Conservation (phyloP, 2,329 filamentous ascomycete species). For the Waltergamsia citrina region DNA sequence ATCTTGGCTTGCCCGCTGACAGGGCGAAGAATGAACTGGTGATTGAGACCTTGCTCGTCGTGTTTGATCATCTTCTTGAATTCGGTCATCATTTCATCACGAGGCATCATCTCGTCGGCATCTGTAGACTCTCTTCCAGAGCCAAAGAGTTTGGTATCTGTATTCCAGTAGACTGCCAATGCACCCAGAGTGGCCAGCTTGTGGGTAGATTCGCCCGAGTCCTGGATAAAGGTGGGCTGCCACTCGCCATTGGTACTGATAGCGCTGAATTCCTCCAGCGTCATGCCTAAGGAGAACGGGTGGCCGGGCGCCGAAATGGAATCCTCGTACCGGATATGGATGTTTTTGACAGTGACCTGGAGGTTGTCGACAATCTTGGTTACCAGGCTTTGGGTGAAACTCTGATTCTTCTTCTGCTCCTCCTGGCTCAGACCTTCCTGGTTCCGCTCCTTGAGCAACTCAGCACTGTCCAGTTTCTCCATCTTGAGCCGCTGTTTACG, state of each 20-base stretch:
- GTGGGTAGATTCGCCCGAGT: slow-evolving; percentile 72
- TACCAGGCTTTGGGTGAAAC: slow-evolving; percentile 88
- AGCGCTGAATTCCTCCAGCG: slow-evolving; percentile 91
- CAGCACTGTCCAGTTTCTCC: slow-evolving; percentile 95
- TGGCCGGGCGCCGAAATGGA: slow-evolving; percentile 91
- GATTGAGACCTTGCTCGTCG: slow-evolving; percentile 49
- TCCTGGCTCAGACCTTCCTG: slow-evolving; percentile 90
- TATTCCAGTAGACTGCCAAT: slow-evolving; percentile 96
- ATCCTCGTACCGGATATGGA: slow-evolving; percentile 97
- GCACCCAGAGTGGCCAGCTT: slow-evolving; percentile 89
- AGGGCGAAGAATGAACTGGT: slow-evolving; percentile 93
- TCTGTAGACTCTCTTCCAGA: slow-evolving; percentile 60
- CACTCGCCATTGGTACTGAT: slow-evolving; percentile 92
- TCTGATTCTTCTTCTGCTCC: slow-evolving; percentile 95
- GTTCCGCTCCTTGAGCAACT: slow-evolving; percentile 84
- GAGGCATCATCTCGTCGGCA: slow-evolving; percentile 49
- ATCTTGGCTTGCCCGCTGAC: slow-evolving; percentile 93
- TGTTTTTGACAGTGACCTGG: slow-evolving; percentile 95
- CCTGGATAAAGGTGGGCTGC: slow-evolving; percentile 93
- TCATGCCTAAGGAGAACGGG: slow-evolving; percentile 87
- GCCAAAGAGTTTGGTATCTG: slow-evolving; percentile 76
- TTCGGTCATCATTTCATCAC: slow-evolving; percentile 66
- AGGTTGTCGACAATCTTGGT: slow-evolving; percentile 98
- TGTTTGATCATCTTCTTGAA: slow-evolving; percentile 76
- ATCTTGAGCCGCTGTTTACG: slow-evolving; percentile 90